A percentile compares a stretch with the other conserved stretches of the same genome.
These are phyloP conservation scores for Paramecium sexaurelia DNA, from an alignment of 73 alveolate genomes.

Conservation along the genomic window DNA sequence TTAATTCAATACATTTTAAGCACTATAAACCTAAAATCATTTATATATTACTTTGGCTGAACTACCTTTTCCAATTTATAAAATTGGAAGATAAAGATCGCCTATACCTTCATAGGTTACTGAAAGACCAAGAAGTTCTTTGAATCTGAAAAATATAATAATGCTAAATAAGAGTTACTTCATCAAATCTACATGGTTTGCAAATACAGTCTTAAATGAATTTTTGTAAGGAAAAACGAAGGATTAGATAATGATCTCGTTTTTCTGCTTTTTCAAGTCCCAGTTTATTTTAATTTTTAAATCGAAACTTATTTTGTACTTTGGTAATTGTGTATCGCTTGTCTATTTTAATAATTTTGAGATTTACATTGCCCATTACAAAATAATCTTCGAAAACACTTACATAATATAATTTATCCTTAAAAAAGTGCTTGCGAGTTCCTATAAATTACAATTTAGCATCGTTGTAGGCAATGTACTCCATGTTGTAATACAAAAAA, in stretches of 20 bases:
- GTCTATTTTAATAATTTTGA: neutral
- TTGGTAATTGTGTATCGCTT: neutral
- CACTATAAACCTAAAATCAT: neutral
- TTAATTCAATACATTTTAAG: neutral
- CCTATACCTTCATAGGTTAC: constrained; percentile 17
- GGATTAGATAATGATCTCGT: neutral
- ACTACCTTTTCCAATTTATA: constrained; percentile 19
- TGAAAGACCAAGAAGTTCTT: neutral
- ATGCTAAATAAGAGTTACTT: neutral
- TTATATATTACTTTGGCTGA: constrained; percentile 4
- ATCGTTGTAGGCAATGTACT: constrained; percentile 13
- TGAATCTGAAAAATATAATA: neutral
- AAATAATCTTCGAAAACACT: constrained; percentile 28
- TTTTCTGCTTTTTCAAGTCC: constrained; percentile 7
- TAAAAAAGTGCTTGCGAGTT: constrained; percentile 25
- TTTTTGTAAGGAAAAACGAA: neutral
- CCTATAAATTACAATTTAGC: constrained; percentile 27
- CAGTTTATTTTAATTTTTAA: neutral
- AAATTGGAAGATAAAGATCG: neutral
- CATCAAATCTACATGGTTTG: neutral
- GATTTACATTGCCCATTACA: constrained; percentile 18
- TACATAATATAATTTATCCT: constrained; percentile 4
- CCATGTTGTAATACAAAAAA: neutral
- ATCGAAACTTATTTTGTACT: neutral
- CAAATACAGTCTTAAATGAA: neutral